Conservation (phyloP, 2,329 filamentous ascomycete species). For the Colletotrichum godetiae region DNA sequence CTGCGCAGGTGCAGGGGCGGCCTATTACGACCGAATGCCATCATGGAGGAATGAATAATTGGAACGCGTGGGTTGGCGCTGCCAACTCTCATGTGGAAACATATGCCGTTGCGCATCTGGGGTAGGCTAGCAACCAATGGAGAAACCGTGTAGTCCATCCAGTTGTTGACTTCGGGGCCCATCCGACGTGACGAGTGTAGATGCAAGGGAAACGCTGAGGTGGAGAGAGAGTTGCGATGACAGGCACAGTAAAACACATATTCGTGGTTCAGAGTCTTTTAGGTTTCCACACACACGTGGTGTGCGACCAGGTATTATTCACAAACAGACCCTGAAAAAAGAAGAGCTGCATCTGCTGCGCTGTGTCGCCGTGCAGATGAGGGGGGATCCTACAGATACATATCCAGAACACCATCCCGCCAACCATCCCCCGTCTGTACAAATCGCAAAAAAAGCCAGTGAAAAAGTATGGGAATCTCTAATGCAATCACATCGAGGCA, state of each 20-base stretch:
- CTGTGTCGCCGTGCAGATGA: conserved; percentile 22
- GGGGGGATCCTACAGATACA: conserved; percentile 33
- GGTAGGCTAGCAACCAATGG: background rate
- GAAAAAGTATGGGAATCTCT: background rate
- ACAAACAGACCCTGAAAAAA: conserved; percentile 16
- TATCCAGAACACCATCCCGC: conserved; percentile 37
- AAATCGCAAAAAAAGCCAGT: conserved; percentile 12
- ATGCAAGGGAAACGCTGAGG: no score
- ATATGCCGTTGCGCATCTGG: conserved; percentile 17
- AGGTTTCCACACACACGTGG: background rate
- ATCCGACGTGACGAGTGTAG: no score
- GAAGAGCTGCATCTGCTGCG: conserved; percentile 21
- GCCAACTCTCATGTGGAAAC: background rate
- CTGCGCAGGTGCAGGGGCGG: conserved; percentile 26
- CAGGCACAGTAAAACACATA: background rate
- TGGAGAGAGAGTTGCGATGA: no score
- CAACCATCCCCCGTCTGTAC: conserved; percentile 2
- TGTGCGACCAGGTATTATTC: conserved; percentile 21
- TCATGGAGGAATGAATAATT: conserved; percentile 34
- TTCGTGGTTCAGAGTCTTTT: background rate
- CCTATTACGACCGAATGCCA: conserved; percentile 25
- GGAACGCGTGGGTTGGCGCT: conserved; percentile 35
- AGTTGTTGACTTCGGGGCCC: no score
- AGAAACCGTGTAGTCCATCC: no score
- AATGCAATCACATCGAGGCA: background rate